Conservation (phyloP, 1,284 basidiomycete species). For the Wallemia hederae region DNA sequence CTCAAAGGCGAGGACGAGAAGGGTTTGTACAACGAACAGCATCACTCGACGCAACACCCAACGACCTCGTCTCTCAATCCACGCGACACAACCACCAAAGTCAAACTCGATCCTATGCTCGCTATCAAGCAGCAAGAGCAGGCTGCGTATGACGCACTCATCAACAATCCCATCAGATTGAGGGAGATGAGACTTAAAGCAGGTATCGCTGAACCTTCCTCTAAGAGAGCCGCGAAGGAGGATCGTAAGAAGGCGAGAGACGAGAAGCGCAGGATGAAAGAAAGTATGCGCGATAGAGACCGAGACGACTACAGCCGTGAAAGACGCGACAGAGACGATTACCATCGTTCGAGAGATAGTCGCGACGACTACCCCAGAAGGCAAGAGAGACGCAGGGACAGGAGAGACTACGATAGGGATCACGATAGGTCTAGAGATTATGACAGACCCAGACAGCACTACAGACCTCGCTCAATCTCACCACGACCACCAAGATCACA, state of each 20-base stretch:
- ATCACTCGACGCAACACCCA: not conserved
- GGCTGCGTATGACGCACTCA: slow-evolving; percentile 58
- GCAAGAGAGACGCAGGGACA: no score
- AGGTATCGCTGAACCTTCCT: slow-evolving; percentile 32
- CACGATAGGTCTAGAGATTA: not conserved
- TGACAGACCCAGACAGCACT: not conserved
- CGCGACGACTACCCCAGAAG: no score
- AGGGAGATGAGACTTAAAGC: slow-evolving; percentile 46
- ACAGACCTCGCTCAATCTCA: not conserved
- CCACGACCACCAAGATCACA: not conserved
- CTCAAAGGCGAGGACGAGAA: slow-evolving; percentile 57
- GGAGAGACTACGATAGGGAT: not conserved
- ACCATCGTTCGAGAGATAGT: no score
- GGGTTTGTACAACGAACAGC: slow-evolving; percentile 22
- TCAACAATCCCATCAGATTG: slow-evolving; percentile 68
- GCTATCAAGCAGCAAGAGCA: slow-evolving; percentile 96
- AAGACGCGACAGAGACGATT: not conserved
- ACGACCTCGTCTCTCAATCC: slow-evolving; percentile 8
- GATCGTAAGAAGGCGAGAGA: slow-evolving; percentile 23
- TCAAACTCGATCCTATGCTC: slow-evolving; percentile 79
- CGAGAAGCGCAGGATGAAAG: slow-evolving; percentile 27
- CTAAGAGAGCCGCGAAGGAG: slow-evolving; percentile 32
- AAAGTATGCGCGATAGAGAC: slow-evolving; percentile 23
- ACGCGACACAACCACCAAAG: slow-evolving; percentile 68
- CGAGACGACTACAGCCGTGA: slow-evolving; percentile 4